Base-by-base conservation (phyloP, 2,329 filamentous ascomycete genomes). In the Dactylonectria estremocensis region DNA sequence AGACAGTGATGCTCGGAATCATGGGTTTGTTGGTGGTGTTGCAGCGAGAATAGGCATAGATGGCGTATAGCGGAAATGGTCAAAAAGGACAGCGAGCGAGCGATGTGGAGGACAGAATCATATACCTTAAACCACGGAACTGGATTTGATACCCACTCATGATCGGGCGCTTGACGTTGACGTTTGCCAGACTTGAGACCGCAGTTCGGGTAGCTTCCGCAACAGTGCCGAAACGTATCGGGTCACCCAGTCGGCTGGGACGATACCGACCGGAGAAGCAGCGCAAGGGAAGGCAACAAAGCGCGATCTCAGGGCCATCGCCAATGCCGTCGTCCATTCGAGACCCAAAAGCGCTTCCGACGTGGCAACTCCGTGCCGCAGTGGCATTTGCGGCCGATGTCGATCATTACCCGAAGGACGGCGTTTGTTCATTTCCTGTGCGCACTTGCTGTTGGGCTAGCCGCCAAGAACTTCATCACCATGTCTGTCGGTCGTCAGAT, bases 1-100 rank as follows among this genome's bases (percentile, higher is more conserved):
- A 99, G 89, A 97, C 94, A 49, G 95, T 91, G 28, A 93, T 98
- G 91, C 82, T 99, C 77, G 95, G 94, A 1, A 88, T 98, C 57
- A 99, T 99, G 96, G 96, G 95, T 1, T 80, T 98, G 76, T 90
- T 97, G 83, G 96, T 98, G 28, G 92, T 99, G 54, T 80, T 99
- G 75, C 96, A 99, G 81, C 86, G 95, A 77, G 96, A 99, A 85
- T 98, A 84, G 53, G 37, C 31, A 20, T 24, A 8, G 72, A 31
- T 40, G 10, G 40, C 6, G 37, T 48, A 16, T 10, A 43, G 18
- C 53, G 46, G 24, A 14, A 33, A 46, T n/a, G 35, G 37, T 24
- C 45, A 52, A 50, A 35, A 33, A 16, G 40, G 28, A 52, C 52
- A 52, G 49, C 48, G 33, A 56, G 48, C 57, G 46, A 66, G 59